These are phyloP conservation scores for Coleophoma crateriformis DNA, from an alignment of 2,329 filamentous ascomycete genomes.

Conservation along the genomic window DNA sequence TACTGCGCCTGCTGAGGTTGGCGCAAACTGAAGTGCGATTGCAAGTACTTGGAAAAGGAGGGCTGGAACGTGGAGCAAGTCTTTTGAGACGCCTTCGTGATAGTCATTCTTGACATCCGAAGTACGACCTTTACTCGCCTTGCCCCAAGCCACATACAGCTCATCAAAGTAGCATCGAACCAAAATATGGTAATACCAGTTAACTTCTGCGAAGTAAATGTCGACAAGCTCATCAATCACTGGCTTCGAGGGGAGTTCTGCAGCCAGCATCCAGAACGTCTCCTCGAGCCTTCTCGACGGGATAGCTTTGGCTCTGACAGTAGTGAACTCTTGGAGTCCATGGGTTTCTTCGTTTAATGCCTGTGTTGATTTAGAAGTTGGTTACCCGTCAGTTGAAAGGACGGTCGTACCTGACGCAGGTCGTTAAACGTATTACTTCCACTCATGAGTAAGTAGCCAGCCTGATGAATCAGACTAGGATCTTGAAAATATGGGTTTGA, in stretches of 20 bases:
- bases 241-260: constrained; percentile 1
- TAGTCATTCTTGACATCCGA: background rate
- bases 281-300: background rate
- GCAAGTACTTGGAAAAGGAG: background rate
- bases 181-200: background rate
- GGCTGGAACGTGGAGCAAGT: background rate
- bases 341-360: no score
- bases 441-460: background rate
- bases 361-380: background rate
- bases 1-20: background rate
- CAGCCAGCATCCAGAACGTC: background rate
- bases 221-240: constrained; percentile 1
- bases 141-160: background rate
- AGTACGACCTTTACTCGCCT: background rate
- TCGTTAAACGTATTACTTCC: background rate
- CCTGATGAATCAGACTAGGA: background rate
- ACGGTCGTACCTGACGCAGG: background rate
- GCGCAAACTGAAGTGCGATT: background rate
- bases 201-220: constrained; percentile 2
- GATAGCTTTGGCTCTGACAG: no score
- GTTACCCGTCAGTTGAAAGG: background rate
- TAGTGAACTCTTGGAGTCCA: no score
- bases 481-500: background rate
- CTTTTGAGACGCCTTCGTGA: background rate
- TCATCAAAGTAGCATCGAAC: background rate